Evolutionary conservation across 257 asterid genomes (phyloP).

Genomic region (Nemophila menziesii): DNA sequence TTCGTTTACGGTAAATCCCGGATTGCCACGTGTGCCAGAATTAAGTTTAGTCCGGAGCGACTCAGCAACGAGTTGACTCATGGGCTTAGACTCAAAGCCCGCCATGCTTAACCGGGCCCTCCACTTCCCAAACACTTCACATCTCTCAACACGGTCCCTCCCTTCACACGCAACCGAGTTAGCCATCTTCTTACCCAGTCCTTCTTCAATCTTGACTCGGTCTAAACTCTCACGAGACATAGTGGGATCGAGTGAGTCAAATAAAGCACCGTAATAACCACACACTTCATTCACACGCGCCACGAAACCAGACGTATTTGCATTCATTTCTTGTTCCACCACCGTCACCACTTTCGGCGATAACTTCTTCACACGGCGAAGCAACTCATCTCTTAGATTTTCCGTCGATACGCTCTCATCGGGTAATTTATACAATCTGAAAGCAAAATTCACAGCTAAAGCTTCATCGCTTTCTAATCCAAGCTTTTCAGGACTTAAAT

Average conservation of each 20-base stretch:
- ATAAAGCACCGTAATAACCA: constrained; percentile 45
- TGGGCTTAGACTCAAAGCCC: constrained; percentile 41
- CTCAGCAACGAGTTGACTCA: constrained; percentile 46
- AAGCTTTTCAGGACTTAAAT: constrained; percentile 33
- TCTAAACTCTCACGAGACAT: constrained; percentile 28
- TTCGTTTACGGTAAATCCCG: constrained; percentile 61
- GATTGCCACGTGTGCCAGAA: constrained; percentile 70
- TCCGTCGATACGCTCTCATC: constrained; percentile 88
- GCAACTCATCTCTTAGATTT: constrained; percentile 52
- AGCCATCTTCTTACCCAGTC: constrained; percentile 50
- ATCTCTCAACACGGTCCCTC: constrained; percentile 72
- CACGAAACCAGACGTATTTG: constrained; percentile 53
- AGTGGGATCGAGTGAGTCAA: constrained; percentile 64
- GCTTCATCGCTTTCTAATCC: constrained; percentile 32
- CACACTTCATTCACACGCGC: constrained; percentile 61
- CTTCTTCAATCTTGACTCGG: constrained; percentile 60
- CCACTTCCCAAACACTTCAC: constrained; percentile 88
- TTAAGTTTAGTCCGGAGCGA: constrained; percentile 42
- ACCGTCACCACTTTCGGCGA: constrained; percentile 59
- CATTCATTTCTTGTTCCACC: constrained; percentile 72
- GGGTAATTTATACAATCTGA: constrained; percentile 43
- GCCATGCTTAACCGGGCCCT: constrained; percentile 84
- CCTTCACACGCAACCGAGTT: constrained; percentile 96
- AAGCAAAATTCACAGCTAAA: constrained; percentile 68
- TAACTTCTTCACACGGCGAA: constrained; percentile 64